phyloP scores from a whole-genome alignment of 805 yeast species.

The Kodamaea kaohsiungensis region DNA sequence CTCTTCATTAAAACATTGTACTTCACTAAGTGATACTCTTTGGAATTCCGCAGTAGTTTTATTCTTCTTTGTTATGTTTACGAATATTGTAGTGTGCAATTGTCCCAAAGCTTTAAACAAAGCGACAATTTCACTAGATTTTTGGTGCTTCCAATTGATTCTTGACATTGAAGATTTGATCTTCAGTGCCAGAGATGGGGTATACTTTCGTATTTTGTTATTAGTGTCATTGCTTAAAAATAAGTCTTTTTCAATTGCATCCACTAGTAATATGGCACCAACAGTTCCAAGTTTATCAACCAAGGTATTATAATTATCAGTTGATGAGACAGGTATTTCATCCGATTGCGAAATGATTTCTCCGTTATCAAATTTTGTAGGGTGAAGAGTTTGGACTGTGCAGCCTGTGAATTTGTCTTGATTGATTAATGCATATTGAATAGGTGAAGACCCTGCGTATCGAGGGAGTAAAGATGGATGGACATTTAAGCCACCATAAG shows the following conservation, averaged over 20 bases:
- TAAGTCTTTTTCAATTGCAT: slow-evolving; percentile 41
- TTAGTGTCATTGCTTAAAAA: slow-evolving; percentile 12
- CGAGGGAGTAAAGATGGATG: slow-evolving; percentile 89
- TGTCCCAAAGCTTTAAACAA: slow-evolving; percentile 57
- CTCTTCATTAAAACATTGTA: slow-evolving; percentile 16
- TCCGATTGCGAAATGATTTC: slow-evolving; percentile 60
- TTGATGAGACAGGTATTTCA: slow-evolving; percentile 37
- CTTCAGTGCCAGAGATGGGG: slow-evolving; percentile 59
- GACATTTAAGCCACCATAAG: slow-evolving; percentile 78
- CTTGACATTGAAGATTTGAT: slow-evolving; percentile 43
- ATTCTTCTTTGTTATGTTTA: slow-evolving; percentile 35
- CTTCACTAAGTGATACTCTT: slow-evolving; percentile 51
- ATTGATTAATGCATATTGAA: slow-evolving; percentile 75
- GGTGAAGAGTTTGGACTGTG: slow-evolving; percentile 87
- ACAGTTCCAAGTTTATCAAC: slow-evolving; percentile 51
- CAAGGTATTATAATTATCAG: slow-evolving; percentile 49
- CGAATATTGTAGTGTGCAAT: slow-evolving; percentile 45
- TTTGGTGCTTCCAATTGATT: slow-evolving; percentile 48
- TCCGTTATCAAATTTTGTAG: slow-evolving; percentile 83
- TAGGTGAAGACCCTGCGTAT: slow-evolving; percentile 86
- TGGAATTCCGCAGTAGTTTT: slow-evolving; percentile 29
- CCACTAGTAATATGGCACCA: slow-evolving; percentile 62
- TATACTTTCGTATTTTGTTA: slow-evolving; percentile 13
- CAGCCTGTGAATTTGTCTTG: slow-evolving; percentile 72
- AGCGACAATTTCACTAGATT: slow-evolving; percentile 42